These are phyloP conservation scores for Trichosanthes cucumerina DNA, from an alignment of 306 rosid genomes.

Conservation along the genomic window DNA sequence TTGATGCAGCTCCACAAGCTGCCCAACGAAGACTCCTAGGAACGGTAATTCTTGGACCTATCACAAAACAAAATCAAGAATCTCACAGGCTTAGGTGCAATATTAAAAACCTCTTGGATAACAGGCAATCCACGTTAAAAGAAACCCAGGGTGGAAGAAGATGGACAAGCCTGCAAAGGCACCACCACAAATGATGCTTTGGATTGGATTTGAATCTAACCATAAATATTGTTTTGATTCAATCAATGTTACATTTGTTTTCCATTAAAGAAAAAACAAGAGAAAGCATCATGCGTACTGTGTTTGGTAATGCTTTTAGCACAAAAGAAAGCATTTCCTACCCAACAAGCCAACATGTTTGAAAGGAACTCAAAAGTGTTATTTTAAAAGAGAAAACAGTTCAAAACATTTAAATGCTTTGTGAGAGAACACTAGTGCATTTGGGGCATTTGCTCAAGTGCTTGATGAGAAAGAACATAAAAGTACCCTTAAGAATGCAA, in stretches of 20 bases:
- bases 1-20: constrained; percentile 69
- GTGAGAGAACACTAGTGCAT: neutral
- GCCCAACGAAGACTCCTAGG: constrained; percentile 89
- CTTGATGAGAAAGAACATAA: neutral
- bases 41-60: constrained; percentile 81
- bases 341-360: neutral
- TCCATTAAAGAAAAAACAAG: neutral
- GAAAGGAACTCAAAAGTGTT: neutral
- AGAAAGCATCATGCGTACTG: neutral
- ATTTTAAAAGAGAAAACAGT: neutral
- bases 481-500: neutral
- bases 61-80: neutral
- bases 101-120: neutral
- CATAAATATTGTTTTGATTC: neutral
- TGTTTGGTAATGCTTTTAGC: neutral
- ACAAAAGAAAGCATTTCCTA: neutral
- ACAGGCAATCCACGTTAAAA: neutral
- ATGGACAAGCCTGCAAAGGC: neutral
- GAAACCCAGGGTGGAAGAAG: neutral
- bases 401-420: neutral
- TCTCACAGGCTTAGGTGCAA: neutral
- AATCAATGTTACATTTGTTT: neutral
- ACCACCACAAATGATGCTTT: neutral
- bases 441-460: neutral
- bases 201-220: neutral